Base-by-base conservation (phyloP, 495 filamentous ascomycete species). In the Ramalina intermedia region DNA sequence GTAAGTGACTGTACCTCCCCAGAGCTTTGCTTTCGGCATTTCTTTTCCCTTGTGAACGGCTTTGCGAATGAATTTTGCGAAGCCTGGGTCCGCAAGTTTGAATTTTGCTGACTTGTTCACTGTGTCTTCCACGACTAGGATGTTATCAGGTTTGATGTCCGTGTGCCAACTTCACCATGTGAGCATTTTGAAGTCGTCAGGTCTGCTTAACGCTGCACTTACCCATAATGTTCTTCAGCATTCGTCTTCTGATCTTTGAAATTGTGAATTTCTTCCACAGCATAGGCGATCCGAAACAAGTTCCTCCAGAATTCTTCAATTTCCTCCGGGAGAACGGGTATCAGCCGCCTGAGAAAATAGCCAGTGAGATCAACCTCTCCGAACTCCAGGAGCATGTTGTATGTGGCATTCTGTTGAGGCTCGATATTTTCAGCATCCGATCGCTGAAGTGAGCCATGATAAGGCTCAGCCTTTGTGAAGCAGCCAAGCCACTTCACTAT, bases 141-240 rank as follows among this genome's bases (percentile, higher is more conserved):
- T 69, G 38, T 69, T 70, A 43, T 61, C 63, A 17, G 66, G 66
- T 41, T 69, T 69, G 24, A 68, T 57, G 29, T 69, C 64, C 17
- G 54, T 52, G 54, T 69, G 66, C 61, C 62, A 69, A 4, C 65
- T 66, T 50, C 33, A 18, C 16, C 39, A 23, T 41, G 21, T 18
- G 4, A 17, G 39, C 16, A 46, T 27, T 43, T 8, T 9, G 48
- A 44, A 26, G 9, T 46, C 18, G n/a, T 23, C 16, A 4, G 23
- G n/a, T 24, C 3, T 21, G 16, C 13, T 13, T 1, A 1, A 41
- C 8, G 14, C 23, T 20, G 6, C 7, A 45, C 51, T 29, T 27
- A 54, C 51, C 51, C 51, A 38, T 44, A 26, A 13, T 21, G 18
- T 8, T 52, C 35, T 21, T 44, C 38, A 8, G 26, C 12, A 18